A percentile compares a stretch with the other conserved stretches of the same genome.
Conservation (phyloP, 2,329 filamentous ascomycete species). For the Xylaria sp. region DNA sequence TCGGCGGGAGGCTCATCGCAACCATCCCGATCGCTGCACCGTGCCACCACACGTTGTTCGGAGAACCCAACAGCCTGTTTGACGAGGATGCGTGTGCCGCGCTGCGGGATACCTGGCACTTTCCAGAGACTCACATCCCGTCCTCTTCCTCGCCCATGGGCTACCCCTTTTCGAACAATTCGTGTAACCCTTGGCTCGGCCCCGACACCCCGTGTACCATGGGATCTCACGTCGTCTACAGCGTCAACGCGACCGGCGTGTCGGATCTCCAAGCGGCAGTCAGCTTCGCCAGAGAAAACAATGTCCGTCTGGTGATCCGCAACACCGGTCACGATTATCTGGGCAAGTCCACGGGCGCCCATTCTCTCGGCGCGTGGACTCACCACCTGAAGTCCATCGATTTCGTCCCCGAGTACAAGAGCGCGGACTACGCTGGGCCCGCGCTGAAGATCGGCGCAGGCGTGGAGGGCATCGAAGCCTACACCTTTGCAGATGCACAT, state of each 20-base stretch:
- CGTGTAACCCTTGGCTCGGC: slow-evolving; percentile 44
- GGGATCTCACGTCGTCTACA: slow-evolving; percentile 39
- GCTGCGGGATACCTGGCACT: slow-evolving; percentile 16
- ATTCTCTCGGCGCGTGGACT: slow-evolving; percentile 28
- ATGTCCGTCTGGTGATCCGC: slow-evolving; percentile 45
- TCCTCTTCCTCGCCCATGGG: slow-evolving; percentile 31
- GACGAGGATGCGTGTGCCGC: slow-evolving; percentile 37
- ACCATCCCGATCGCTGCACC: slow-evolving; percentile 55
- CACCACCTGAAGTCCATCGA: slow-evolving; percentile 23
- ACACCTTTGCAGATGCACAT: slow-evolving; percentile 6
- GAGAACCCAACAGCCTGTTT: too few species aligned
- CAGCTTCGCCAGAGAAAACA: slow-evolving; percentile 37
- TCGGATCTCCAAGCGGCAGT: slow-evolving; percentile 27
- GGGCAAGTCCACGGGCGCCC: slow-evolving; percentile 24
- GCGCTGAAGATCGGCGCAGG: slow-evolving; percentile 44
- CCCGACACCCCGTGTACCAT: slow-evolving; percentile 44
- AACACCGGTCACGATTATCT: slow-evolving; percentile 48
- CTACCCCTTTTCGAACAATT: slow-evolving; percentile 26
- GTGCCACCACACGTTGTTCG: too few species aligned
- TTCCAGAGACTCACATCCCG: slow-evolving; percentile 11
- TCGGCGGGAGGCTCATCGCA: slow-evolving; percentile 53
- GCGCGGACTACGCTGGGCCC: slow-evolving; percentile 37
- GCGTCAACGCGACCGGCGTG: slow-evolving; percentile 26
- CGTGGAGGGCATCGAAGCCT: slow-evolving; percentile 10
- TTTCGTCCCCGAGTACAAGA: slow-evolving; percentile 21